Base-by-base conservation (phyloP, 371 early-diverging fungal species). In the Mucor ambiguus region DNA sequence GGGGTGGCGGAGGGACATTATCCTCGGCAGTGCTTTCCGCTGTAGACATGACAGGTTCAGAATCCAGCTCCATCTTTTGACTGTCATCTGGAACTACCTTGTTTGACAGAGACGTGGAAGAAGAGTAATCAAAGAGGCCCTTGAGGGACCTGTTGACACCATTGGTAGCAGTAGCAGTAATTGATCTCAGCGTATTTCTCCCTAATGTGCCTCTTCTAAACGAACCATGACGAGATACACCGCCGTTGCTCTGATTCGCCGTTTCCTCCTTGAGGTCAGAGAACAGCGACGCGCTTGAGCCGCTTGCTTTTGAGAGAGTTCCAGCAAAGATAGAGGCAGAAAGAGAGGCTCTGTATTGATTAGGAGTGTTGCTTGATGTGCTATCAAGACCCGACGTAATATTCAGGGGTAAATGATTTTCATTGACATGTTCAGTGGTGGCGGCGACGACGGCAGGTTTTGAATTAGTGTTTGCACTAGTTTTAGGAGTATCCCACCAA, bases 301-400 rank as follows among this genome's bases (percentile, higher is more conserved):
- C 58, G 20, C 49, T 41, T 16, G 66, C 46, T 52, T 57, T 71
- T 29, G 71, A 64, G 29, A 71, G 18, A 9, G 64, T 71, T 22
- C 49, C 48, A 10, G 48, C 63, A 41, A 71, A 64, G 22, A 71
- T 46, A 29, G 71, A 71, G 10, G 60, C 57, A 14, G 55, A 46
- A 8, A 71, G 61, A 37, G 71, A 67, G 22, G 71, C 71, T 10
- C 68, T 63, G 49, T 71, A 71, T n/a, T 71, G 71, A 41, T 63
- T 55, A 54, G 64, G 66, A 6, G 44, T n/a, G 6, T 44, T 41
- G 7, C 48, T 11, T 16, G 24, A 29, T 7, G 58, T 30, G 26
- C 68, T 67, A 48, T 64, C 46, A 37, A 35, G 43, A 32, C 64
- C 57, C 16, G 57, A 44, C 33, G 35, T 30, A 24, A 33, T 41